Evolutionary conservation across 139 green algal species (phyloP), one percentile per base, ranked within the genome.

Genomic region (Chlorella vulgaris): DNA sequence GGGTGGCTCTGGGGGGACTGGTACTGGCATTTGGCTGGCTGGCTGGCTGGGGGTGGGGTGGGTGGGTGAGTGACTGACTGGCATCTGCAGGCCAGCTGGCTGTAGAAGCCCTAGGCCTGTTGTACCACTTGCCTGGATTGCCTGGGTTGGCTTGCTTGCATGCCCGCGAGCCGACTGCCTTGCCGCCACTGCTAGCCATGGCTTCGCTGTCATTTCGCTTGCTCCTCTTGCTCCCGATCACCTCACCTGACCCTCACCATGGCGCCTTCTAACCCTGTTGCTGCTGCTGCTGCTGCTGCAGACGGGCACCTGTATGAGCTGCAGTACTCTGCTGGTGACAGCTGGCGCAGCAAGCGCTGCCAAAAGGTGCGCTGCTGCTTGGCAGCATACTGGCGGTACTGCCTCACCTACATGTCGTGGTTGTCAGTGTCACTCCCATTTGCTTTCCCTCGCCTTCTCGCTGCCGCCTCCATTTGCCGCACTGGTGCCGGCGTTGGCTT

Each of bases 231-330:
- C 15, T 58, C 13, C 15, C 47, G 15, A 58, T 15, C 47, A 31
- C 18, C 18, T 65, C 22, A 8, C 55, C 18, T 65, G 55, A 8
- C 47, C 10, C 10, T 55, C 15, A 55, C 15, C 13, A 55, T 55
- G 47, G 13, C 47, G 47, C 47, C 15, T 28, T 28, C 18, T 21
- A 29, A 29, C 21, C 21, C 55, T 65, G 55, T 21, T n/a, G 55
- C 18, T 15, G 18, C 22, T 31, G 5, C 18, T 8, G 18, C 18
- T 28, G 55, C 22, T n/a, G 55, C 66, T 38, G 71, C 74, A 80
- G 95, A 99, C 78, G 95, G 95, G 6, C 89, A 96, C 74, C 85
- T 99, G 82, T 99, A 99, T 84, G 96, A 99, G 85, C 55, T 99
- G 29, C 51, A 87, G 65, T 99, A 99, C 86, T 63, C 50, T 21